These are phyloP conservation scores for Basipetospora chlamydospora DNA, from an alignment of 2,329 filamentous ascomycete genomes.

Conservation along the genomic window DNA sequence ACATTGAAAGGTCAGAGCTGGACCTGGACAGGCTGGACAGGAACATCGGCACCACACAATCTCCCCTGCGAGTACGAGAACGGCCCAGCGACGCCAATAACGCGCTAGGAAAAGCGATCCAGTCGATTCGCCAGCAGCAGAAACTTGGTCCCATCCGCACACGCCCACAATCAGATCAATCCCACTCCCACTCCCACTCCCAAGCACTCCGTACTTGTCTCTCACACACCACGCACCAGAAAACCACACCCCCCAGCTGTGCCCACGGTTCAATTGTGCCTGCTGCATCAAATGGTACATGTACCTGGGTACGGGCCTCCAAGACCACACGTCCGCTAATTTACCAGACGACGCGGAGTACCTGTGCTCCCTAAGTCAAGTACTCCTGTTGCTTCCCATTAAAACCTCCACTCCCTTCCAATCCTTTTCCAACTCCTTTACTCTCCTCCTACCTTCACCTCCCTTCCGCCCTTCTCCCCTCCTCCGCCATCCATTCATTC, in stretches of 20 bases:
- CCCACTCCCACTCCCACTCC: not conserved
- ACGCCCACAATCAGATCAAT: slow-evolving; percentile 2
- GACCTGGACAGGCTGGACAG: too few relatives aligned
- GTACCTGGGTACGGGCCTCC: not conserved
- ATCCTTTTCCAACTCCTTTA: slow-evolving; percentile 39
- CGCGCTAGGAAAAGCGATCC: slow-evolving; percentile 5
- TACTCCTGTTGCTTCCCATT: slow-evolving; percentile 23
- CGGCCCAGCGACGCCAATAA: slow-evolving; percentile 1
- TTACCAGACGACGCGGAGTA: too few relatives aligned
- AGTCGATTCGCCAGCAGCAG: slow-evolving; percentile 1
- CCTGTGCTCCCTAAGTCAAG: too few relatives aligned
- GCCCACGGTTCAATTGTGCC: slow-evolving; percentile 2
- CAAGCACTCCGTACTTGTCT: not conserved
- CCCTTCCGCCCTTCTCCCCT: slow-evolving; percentile 20
- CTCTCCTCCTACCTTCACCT: slow-evolving; percentile 38
- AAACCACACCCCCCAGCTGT: slow-evolving; percentile 3
- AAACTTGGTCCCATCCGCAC: not conserved
- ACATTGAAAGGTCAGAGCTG: slow-evolving; percentile 2
- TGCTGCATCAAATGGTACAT: slow-evolving; percentile 1
- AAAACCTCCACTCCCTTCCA: slow-evolving; percentile 36
- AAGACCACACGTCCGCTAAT: too few relatives aligned
- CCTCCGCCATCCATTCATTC: slow-evolving; percentile 37
- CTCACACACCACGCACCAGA: not conserved
- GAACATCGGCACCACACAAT: slow-evolving; percentile 4
- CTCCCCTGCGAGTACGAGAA: too few relatives aligned